phyloP scores from a whole-genome alignment of 2,329 filamentous ascomycete genomes.

The Teratosphaeria viscida region DNA sequence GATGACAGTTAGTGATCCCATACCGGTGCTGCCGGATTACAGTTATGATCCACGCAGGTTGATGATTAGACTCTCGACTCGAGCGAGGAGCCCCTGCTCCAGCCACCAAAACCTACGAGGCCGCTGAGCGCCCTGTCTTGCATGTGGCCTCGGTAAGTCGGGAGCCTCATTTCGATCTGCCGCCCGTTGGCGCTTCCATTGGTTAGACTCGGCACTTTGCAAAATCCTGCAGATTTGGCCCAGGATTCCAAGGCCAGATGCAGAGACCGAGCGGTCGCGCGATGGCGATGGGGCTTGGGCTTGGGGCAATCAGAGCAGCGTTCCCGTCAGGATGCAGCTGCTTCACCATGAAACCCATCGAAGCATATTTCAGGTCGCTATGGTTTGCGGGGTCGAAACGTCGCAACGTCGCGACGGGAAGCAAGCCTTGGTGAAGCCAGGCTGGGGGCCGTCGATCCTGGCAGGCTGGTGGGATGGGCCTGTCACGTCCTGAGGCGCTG shows the following conservation, averaged over 20 bases:
- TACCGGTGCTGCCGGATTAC: no score
- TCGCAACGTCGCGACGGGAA: not conserved
- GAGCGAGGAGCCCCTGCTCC: no score
- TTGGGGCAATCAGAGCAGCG: not conserved
- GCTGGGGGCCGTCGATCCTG: not conserved
- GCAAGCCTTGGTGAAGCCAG: not conserved
- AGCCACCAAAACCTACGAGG: no score
- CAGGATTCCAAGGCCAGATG: not conserved
- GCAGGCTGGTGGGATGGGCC: not conserved
- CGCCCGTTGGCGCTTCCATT: not conserved
- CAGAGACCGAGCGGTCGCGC: not conserved
- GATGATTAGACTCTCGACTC: no score
- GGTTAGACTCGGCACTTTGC: not conserved
- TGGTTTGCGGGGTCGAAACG: not conserved
- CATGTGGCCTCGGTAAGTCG: not conserved
- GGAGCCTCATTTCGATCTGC: no score
- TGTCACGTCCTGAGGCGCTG: not conserved
- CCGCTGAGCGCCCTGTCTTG: no score
- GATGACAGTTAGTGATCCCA: no score
- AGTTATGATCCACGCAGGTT: no score
- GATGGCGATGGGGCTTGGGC: no score
- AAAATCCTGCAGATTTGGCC: not conserved
- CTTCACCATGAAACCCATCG: not conserved
- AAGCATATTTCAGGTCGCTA: not conserved
- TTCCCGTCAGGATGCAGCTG: no score